Evolutionary conservation across 768 basidiomycete species (phyloP), one percentile per base, ranked within the genome.

Genomic region (Suillus luteus): DNA sequence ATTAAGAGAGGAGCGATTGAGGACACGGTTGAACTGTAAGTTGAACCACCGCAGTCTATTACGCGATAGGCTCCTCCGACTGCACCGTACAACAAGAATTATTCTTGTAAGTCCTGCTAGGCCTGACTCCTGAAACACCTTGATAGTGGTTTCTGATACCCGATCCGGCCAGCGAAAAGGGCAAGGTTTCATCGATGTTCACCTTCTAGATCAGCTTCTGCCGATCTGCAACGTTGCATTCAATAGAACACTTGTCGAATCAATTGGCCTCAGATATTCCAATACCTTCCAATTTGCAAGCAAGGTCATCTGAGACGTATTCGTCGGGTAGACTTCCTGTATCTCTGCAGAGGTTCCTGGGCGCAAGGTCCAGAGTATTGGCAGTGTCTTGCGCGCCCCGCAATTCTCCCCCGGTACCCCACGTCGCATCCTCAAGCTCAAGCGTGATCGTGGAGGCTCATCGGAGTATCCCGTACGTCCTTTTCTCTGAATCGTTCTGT

Each of bases 171-270:
- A 27, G 27, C 27, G 27, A n/a, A 27, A 3, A 54, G 52, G 8
- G 31, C 17, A 31, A 33, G 52, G 31, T 33, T 33, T n/a, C 54
- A 33, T 33, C 33, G 33, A 33, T 33, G 33, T 33, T 2, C 33
- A 33, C 33, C 33, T 55, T 33, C 35, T 14, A 40, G 38, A 57
- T 57, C 55, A 57, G 22, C 15, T 57, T 24, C 55, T 22, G 37
- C 51, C 52, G 55, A 57, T 57, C 55, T 57, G 37, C 38, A 54
- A 54, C 31, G 49, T 51, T 51, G 48, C 46, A 46, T 49, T 22
- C n/a, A 46, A n/a, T 22, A 22, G 51, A 17, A 17, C 7, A 9
- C 31, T 35, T 19, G 15, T 38, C 22, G 14, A 22, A 55, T 38
- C 37, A 15, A 55, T 17, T 38, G 14, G 15, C 51, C 10, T 37